Conservation (phyloP, 164 flowering plant genomes). For the Vitis labrusca region DNA sequence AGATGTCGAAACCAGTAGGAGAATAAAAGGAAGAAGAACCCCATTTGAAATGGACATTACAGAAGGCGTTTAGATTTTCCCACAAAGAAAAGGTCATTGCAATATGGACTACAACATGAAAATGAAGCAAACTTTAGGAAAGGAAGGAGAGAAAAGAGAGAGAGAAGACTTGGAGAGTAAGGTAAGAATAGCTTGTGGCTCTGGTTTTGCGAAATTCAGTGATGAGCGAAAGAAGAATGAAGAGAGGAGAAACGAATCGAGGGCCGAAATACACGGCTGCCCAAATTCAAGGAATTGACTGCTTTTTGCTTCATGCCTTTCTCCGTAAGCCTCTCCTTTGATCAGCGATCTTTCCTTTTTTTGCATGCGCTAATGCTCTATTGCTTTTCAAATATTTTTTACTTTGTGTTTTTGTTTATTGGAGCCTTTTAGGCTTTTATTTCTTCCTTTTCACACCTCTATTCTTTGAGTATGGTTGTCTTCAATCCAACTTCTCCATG, state of each 20-base stretch:
- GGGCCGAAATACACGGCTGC: conserved; percentile 12
- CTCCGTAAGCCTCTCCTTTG: conserved; percentile 3
- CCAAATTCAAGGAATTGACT: conserved; percentile 4
- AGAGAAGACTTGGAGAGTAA: conserved; percentile 29
- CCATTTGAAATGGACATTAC: conserved; percentile 29
- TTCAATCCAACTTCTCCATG: too few species aligned
- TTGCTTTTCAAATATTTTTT: not conserved
- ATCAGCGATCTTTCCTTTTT: not conserved
- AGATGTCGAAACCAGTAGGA: conserved; percentile 28
- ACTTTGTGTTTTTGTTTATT: too few species aligned
- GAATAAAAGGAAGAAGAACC: conserved; percentile 19
- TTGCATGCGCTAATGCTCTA: not conserved
- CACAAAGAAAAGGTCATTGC: conserved; percentile 9
- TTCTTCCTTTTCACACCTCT: too few species aligned
- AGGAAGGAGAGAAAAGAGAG: conserved; percentile 6
- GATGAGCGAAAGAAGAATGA: conserved; percentile 6
- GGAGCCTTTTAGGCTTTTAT: too few species aligned
- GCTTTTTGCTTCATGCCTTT: not conserved
- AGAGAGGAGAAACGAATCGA: conserved; percentile 11
- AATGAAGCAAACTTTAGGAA: conserved; percentile 2
- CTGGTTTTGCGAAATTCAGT: conserved; percentile 22
- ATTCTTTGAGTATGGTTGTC: too few species aligned
- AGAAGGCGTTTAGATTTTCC: not conserved
- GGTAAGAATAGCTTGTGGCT: conserved; percentile 56
- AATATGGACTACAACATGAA: conserved; percentile 12